Evolutionary conservation across 1,284 basidiomycete genomes (phyloP), one percentile per base, ranked within the genome.

Genomic region (Malassezia nana): DNA sequence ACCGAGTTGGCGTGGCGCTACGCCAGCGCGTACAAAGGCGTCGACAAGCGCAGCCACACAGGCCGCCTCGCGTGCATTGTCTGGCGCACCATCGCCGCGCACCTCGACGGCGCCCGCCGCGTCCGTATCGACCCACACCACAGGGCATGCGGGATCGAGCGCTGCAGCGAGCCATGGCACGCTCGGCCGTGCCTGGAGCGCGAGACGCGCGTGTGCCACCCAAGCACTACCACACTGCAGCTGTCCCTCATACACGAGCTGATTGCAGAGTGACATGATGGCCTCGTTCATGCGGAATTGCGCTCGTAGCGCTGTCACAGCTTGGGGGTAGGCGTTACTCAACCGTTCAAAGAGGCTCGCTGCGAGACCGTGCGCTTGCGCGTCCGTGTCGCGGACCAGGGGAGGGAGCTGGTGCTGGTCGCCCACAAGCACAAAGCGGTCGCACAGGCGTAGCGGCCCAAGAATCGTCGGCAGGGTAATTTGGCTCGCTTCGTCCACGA

Each of bases 201-300:
- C 63, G 38, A 98, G 74, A 15, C 74, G 76, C 57, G 80, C 80
- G 22, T 79, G 76, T 12, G 85, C 84, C 3, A 95, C 82, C 8
- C 76, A 75, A 22, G 82, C 81, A 12, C 80, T 84, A 1, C 90
- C 92, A 67, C 89, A 91, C 35, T 78, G 79, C 44, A 98, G 78
- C 18, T 84, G 79, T 49, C 86, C 81, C 15, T 81, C 77, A 68
- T 98, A 99, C 15, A 96, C 85, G 30, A 98, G 81, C 52, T 79
- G 80, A 73, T 98, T 99, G 4, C 89, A 90, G 10, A 99, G 77
- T 7, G 81, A 72, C 92, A 96, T 98, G 69, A 99, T 96, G 56
- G 94, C 89, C 52, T 81, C 82, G 74, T 92, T 95, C 92, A 98
- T 98, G 49, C 94, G 81, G 72, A 98, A 99, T 72, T 99, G 92